Conservation (phyloP, 2,329 filamentous ascomycete genomes). For the Xylariales sp. region DNA sequence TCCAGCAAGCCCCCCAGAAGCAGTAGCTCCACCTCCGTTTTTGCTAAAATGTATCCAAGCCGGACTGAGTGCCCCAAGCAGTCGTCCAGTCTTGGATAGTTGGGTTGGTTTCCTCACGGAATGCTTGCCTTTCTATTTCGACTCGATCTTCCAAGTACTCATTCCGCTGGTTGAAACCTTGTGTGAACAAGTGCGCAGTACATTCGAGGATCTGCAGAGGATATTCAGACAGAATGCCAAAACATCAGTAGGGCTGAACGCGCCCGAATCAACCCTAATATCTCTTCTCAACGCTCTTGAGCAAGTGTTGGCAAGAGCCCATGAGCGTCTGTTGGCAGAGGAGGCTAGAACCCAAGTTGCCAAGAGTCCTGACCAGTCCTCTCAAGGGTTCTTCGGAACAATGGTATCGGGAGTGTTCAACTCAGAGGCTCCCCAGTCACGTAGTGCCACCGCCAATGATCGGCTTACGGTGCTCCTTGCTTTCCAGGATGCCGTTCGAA, state of each 20-base stretch:
- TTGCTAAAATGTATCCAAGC: constrained; percentile 82
- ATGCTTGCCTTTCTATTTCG: constrained; percentile 77
- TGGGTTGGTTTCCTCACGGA: constrained; percentile 86
- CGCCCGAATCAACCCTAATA: constrained; percentile 70
- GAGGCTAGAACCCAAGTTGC: constrained; percentile 63
- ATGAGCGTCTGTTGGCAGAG: constrained; percentile 75
- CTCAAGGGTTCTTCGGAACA: constrained; percentile 86
- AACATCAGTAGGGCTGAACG: constrained; percentile 27
- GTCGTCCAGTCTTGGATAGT: constrained; percentile 76
- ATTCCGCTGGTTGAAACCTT: constrained; percentile 89
- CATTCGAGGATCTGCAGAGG: constrained; percentile 66
- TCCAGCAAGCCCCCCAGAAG: constrained; percentile 18
- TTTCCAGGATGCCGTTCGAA: constrained; percentile 90
- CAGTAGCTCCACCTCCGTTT: constrained; percentile 56
- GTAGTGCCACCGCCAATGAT: constrained; percentile 85
- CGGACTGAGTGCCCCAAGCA: constrained; percentile 71
- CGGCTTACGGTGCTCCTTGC: constrained; percentile 90
- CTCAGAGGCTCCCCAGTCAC: constrained; percentile 69
- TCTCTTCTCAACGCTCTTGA: constrained; percentile 91
- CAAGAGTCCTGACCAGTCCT: constrained; percentile 75
- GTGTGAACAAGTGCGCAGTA: constrained; percentile 69
- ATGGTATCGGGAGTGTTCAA: constrained; percentile 92
- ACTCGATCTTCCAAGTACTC: constrained; percentile 83
- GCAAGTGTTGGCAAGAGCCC: constrained; percentile 80
- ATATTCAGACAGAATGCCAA: constrained; percentile 48